A percentile compares a stretch with the other conserved stretches of the same genome.
Evolutionary conservation across 2,329 filamentous ascomycete species (phyloP).

Genomic region (Aspergillus arachidicola): DNA sequence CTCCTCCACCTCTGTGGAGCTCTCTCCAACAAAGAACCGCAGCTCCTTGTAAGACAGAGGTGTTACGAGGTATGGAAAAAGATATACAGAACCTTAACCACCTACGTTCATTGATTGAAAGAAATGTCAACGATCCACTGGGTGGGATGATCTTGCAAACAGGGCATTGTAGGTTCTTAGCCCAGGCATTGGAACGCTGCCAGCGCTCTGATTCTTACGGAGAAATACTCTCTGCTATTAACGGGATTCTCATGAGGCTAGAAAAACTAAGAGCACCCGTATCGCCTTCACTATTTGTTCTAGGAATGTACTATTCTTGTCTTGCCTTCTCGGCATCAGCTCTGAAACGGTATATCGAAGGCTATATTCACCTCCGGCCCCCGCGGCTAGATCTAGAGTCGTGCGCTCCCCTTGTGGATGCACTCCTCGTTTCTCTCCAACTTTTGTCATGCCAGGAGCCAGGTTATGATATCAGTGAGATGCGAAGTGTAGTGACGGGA

Average conservation of each 20-base stretch:
- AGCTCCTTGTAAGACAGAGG: slow-evolving; percentile 1
- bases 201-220: slow-evolving; percentile 27
- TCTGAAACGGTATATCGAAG: slow-evolving; percentile 30
- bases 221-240: slow-evolving; percentile 36
- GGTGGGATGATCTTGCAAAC: slow-evolving; percentile 15
- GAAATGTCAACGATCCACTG: slow-evolving; percentile 18
- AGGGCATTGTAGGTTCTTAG: slow-evolving; percentile 15
- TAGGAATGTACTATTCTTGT: slow-evolving; percentile 36
- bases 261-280: slow-evolving; percentile 20
- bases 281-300: slow-evolving; percentile 14
- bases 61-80: slow-evolving; percentile 1
- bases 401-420: slow-evolving; percentile 25
- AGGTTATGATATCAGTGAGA: slow-evolving; percentile 19
- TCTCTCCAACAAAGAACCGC: slow-evolving; percentile 16
- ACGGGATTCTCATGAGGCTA: slow-evolving; percentile 33
- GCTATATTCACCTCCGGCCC: slow-evolving; percentile 14
- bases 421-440: slow-evolving; percentile 25
- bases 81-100: slow-evolving; percentile 13
- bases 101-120: slow-evolving; percentile 30
- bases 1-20: slow-evolving; percentile 26
- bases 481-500: slow-evolving; percentile 28
- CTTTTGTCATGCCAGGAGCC: slow-evolving; percentile 24
- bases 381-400: slow-evolving; percentile 3
- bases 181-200: slow-evolving; percentile 26
- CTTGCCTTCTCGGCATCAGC: slow-evolving; percentile 32